Conservation (phyloP, 129 eudicot species). For the Flaveria brownii region DNA sequence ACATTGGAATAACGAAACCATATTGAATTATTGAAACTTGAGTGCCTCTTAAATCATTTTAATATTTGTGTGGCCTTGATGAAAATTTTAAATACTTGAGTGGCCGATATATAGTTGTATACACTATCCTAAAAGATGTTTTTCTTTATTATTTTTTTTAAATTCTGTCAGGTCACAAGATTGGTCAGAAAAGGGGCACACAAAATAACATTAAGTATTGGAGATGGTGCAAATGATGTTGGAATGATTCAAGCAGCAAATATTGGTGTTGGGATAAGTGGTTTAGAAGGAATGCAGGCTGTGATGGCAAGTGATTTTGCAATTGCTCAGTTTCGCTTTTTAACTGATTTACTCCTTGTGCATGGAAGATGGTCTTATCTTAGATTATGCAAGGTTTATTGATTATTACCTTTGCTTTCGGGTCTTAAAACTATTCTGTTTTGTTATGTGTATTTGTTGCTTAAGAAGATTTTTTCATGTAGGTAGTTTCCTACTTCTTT, state of each 20-base stretch:
- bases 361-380: constrained; percentile 99
- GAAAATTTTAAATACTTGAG: not conserved
- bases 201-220: constrained; percentile 88
- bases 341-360: constrained; percentile 87
- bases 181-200: constrained; percentile 88
- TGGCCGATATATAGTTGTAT: not conserved
- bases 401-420: constrained; percentile 1
- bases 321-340: constrained; percentile 91
- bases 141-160: not conserved
- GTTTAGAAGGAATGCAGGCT: constrained; percentile 98
- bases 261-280: constrained; percentile 96
- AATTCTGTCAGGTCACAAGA: constrained; percentile 68
- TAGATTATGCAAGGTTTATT: constrained; percentile 84
- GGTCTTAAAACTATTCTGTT: not conserved
- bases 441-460: not conserved
- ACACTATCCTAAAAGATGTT: not conserved
- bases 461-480: constrained; percentile 23
- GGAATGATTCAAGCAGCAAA: constrained; percentile 99
- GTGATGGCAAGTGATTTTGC: constrained; percentile 99
- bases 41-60: not conserved
- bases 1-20: not conserved
- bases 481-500: constrained; percentile 94
- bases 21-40: not conserved
- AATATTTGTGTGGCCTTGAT: not conserved
- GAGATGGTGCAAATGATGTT: constrained; percentile 98